These are phyloP conservation scores for Uronychia binucleata DNA, from an alignment of 73 alveolate species.

Conservation along the genomic window DNA sequence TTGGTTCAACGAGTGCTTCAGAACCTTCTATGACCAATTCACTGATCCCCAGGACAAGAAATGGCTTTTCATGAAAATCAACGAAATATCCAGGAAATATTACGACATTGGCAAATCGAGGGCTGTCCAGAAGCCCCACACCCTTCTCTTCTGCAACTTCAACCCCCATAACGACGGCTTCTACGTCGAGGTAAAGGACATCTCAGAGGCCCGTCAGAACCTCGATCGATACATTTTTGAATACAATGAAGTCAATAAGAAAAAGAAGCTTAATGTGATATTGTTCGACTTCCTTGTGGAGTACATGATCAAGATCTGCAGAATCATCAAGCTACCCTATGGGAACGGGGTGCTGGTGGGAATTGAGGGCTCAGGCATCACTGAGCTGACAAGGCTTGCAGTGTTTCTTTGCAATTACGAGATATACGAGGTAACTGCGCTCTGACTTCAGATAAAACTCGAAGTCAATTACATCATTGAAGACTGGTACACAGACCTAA, in stretches of 20 bases:
- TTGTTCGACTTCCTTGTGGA: constrained; percentile 80
- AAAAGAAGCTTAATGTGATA: constrained; percentile 56
- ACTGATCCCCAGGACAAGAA: constrained; percentile 77
- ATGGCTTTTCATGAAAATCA: constrained; percentile 29
- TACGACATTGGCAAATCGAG: constrained; percentile 38
- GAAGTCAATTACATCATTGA: constrained; percentile 60
- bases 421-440: constrained; percentile 26
- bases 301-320: constrained; percentile 68
- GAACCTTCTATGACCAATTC: constrained; percentile 87
- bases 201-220: constrained; percentile 41
- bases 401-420: constrained; percentile 59
- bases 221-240: constrained; percentile 49
- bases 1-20: constrained; percentile 87
- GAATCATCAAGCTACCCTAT: constrained; percentile 74
- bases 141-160: constrained; percentile 47
- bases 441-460: constrained; percentile 24
- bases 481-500: constrained; percentile 74
- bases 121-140: constrained; percentile 2
- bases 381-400: constrained; percentile 64
- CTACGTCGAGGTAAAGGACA: constrained; percentile 49
- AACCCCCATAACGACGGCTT: constrained; percentile 49
- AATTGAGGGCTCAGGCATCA: constrained; percentile 81
- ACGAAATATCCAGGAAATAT: constrained; percentile 51
- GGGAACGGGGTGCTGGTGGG: constrained; percentile 86
- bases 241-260: constrained; percentile 69